Conservation (phyloP, 2,329 filamentous ascomycete species). For the Amesomyces nigricolor region DNA sequence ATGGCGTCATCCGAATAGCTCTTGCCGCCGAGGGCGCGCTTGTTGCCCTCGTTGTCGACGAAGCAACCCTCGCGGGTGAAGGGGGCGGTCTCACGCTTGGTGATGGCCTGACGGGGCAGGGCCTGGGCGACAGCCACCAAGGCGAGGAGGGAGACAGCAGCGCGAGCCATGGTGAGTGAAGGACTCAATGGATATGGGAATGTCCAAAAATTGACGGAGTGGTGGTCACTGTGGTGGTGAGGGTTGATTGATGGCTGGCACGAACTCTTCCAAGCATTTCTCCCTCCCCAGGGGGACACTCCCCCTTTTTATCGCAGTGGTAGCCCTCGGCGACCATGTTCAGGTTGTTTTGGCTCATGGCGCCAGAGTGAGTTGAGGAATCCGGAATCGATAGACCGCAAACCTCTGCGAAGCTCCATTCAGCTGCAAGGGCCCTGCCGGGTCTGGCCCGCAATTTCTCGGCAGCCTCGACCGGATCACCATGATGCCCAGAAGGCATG, state of each 20-base stretch:
- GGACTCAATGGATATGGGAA: not conserved
- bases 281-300: not conserved
- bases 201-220: not conserved
- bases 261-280: not conserved
- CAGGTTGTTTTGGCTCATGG: not conserved
- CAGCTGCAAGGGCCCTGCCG: too few relatives aligned
- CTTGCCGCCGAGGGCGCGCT: slow-evolving; percentile 11
- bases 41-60: slow-evolving; percentile 8
- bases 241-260: not conserved
- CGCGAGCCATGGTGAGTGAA: slow-evolving; percentile 7
- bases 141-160: slow-evolving; percentile 16
- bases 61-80: slow-evolving; percentile 20
- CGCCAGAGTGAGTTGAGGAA: slow-evolving; percentile 1
- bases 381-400: slow-evolving; percentile 4
- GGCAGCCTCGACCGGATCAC: not conserved
- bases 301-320: not conserved
- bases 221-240: not conserved
- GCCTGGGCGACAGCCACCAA: slow-evolving; percentile 15
- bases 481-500: not conserved
- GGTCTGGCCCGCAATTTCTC: not conserved
- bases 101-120: slow-evolving; percentile 3
- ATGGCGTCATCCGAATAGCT: slow-evolving; percentile 23
- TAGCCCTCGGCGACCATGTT: not conserved
- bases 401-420: not conserved
- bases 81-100: slow-evolving; percentile 2